phyloP scores from a whole-genome alignment of 805 yeast genomes.

The Candida jianshihensis region DNA sequence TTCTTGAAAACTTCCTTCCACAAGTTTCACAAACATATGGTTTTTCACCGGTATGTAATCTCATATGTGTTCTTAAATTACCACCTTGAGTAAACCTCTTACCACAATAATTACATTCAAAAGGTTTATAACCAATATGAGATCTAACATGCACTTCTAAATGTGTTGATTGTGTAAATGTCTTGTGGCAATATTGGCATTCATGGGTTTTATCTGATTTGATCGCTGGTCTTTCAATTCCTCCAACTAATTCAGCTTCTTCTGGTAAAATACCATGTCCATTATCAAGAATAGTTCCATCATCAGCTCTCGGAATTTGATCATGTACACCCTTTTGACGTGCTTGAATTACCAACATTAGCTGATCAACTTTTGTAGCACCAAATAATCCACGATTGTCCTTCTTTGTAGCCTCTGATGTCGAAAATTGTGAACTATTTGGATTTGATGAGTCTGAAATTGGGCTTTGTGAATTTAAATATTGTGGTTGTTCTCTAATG shows the following conservation, averaged over 20 bases:
- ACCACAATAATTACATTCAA: slow-evolving; percentile 69
- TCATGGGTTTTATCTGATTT: slow-evolving; percentile 48
- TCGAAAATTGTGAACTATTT: too few species aligned
- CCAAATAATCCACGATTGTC: slow-evolving; percentile 71
- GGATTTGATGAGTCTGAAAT: too few species aligned
- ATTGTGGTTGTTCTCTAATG: too few species aligned
- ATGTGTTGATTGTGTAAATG: slow-evolving; percentile 86
- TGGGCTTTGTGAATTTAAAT: too few species aligned
- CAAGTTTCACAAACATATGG: slow-evolving; percentile 81
- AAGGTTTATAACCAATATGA: slow-evolving; percentile 83
- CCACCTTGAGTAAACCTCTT: slow-evolving; percentile 89
- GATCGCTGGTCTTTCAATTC: slow-evolving; percentile 71
- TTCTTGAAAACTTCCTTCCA: slow-evolving; percentile 71
- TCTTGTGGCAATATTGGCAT: slow-evolving; percentile 72
- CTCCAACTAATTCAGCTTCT: slow-evolving; percentile 66
- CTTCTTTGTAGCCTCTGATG: slow-evolving; percentile 42
- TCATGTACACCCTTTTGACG: slow-evolving; percentile 70
- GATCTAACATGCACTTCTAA: slow-evolving; percentile 83
- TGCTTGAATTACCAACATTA: slow-evolving; percentile 88
- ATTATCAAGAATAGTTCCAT: slow-evolving; percentile 60
- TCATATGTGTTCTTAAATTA: slow-evolving; percentile 73
- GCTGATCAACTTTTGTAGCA: slow-evolving; percentile 83
- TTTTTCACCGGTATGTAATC: slow-evolving; percentile 88
- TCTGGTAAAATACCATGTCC: slow-evolving; percentile 46
- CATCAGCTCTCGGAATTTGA: slow-evolving; percentile 55